Percentiles rank a stretch among this genome's conserved stretches.
Evolutionary conservation across 345 rosid species (phyloP).

Genomic region (Gossypium herbaceum): DNA sequence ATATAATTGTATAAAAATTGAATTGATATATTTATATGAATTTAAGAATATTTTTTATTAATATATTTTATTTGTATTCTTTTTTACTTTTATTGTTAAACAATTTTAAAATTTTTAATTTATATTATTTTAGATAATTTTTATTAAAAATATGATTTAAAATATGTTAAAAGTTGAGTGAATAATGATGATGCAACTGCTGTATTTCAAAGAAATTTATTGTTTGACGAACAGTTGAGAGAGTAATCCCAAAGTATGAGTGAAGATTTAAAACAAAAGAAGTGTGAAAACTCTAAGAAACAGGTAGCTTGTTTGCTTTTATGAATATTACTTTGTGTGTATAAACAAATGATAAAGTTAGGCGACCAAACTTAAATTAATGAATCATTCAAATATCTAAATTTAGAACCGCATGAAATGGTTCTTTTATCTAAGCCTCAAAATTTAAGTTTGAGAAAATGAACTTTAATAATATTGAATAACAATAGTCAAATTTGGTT

Average conservation of each 20-base stretch:
- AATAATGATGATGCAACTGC: no score
- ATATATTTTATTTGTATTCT: no score
- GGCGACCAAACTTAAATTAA: constrained; percentile 12
- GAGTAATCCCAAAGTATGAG: not conserved
- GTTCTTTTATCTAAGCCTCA: not conserved
- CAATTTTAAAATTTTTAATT: no score
- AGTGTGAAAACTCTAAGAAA: not conserved
- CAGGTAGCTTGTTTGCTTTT: not conserved
- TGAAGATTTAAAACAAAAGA: no score
- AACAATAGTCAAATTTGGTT: not conserved
- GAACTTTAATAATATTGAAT: not conserved
- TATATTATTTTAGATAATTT: no score
- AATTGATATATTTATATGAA: no score
- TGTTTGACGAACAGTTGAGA: not conserved
- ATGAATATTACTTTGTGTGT: not conserved
- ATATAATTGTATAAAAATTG: no score
- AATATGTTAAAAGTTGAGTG: no score
- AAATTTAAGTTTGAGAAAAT: not conserved
- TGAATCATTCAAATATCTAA: not conserved
- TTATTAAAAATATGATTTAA: no score
- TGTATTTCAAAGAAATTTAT: no score
- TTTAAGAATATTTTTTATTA: no score
- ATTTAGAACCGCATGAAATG: not conserved
- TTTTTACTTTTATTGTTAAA: no score
- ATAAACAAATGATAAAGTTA: not conserved